A percentile compares a stretch with the other conserved stretches of the same genome.
These are phyloP conservation scores for Theobroma cacao DNA, from an alignment of 345 rosid genomes.

Conservation along the genomic window DNA sequence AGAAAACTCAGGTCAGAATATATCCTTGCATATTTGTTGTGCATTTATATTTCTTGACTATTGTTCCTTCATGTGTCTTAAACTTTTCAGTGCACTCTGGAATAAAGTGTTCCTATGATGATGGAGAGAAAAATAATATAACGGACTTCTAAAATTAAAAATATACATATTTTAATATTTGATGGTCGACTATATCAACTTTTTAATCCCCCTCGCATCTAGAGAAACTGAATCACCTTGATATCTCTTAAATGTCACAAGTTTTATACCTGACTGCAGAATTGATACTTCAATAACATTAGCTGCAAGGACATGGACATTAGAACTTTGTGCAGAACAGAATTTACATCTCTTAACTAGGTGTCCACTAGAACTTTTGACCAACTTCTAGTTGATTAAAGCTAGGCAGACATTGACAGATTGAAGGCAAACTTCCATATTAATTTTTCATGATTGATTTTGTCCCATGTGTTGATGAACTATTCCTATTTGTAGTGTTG, in stretches of 20 bases:
- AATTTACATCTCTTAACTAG: not conserved
- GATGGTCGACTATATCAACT: not conserved
- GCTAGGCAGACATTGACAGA: not conserved
- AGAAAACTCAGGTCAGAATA: constrained; percentile 82
- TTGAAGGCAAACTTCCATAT: not conserved
- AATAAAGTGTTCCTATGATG: not conserved
- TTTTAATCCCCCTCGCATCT: not conserved
- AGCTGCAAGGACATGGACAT: too few relatives aligned
- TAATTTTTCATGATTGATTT: not conserved
- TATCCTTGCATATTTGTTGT: not conserved
- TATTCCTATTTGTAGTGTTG: constrained; percentile 52
- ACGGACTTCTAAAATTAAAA: not conserved
- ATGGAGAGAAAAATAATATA: not conserved
- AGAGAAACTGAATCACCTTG: not conserved
- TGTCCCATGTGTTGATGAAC: constrained; percentile 11
- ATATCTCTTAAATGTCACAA: not conserved
- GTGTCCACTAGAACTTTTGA: not conserved
- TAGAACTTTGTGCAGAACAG: too few relatives aligned
- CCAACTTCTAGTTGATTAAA: not conserved
- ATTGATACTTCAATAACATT: not conserved
- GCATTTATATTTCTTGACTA: not conserved
- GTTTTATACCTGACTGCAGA: not conserved
- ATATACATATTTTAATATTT: not conserved
- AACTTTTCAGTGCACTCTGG: not conserved
- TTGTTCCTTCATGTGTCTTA: not conserved